These are phyloP conservation scores for Sugiyamaella neomexicana DNA, from an alignment of 1,139 yeast genomes.

Conservation along the genomic window DNA sequence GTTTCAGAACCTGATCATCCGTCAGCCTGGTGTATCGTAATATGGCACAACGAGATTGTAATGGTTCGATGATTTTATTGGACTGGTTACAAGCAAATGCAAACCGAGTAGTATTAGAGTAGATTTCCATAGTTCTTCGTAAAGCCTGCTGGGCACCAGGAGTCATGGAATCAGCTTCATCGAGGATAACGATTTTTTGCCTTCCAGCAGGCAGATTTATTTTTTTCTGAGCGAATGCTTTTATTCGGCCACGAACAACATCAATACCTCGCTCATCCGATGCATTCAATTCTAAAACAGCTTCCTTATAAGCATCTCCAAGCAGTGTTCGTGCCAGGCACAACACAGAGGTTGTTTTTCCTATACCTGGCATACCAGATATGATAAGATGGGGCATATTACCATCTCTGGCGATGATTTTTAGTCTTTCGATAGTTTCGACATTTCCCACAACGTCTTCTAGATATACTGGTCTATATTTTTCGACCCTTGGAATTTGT, in stretches of 20 bases:
- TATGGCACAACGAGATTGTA: conserved; percentile 96
- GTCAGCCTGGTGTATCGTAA: conserved; percentile 76
- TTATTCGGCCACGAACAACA: conserved; percentile 87
- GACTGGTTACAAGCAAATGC: conserved; percentile 97
- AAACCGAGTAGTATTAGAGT: conserved; percentile 90
- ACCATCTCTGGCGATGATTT: conserved; percentile 85
- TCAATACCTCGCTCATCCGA: conserved; percentile 97
- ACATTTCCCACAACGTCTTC: conserved; percentile 91
- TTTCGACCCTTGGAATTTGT: conserved; percentile 68
- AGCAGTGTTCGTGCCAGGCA: conserved; percentile 85
- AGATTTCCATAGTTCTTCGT: conserved; percentile 95
- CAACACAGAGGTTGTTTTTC: conserved; percentile 90
- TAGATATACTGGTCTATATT: conserved; percentile 78
- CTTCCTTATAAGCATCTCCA: conserved; percentile 73
- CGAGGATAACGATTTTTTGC: conserved; percentile 87
- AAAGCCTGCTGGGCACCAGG: conserved; percentile 98
- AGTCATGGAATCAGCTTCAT: conserved; percentile 98
- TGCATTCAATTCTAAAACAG: conserved; percentile 90
- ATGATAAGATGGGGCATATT: conserved; percentile 96
- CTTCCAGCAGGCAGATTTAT: conserved; percentile 69
- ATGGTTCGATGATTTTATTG: conserved; percentile 91
- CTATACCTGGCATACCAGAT: conserved; percentile 94
- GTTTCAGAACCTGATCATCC: conserved; percentile 79
- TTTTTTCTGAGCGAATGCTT: conserved; percentile 93
- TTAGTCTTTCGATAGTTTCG: conserved; percentile 82